Evolutionary conservation across 2,329 filamentous ascomycete genomes (phyloP), one percentile per base, ranked within the genome.

Genomic region (Pyricularia grisea): DNA sequence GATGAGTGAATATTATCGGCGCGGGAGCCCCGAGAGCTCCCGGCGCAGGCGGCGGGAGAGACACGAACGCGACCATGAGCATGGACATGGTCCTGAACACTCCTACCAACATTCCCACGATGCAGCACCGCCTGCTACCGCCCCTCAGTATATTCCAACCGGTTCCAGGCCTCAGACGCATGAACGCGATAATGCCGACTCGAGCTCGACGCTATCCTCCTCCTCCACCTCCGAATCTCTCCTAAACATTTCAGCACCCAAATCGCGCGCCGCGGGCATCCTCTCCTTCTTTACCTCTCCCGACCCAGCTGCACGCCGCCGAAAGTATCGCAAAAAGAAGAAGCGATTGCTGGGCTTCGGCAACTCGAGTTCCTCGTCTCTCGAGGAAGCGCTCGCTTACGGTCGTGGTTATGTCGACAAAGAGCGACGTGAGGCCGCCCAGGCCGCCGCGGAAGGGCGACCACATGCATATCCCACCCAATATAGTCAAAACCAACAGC

Each of bases 341-440:
- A 74, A 74, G 66, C 79, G 84, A 33, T 83, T 87, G 69, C 81
- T 85, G 70, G 82, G 80, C 63, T 79, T 82, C 71, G 80, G 79
- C 71, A 85, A 84, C 71, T 82, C 79, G 2, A 87, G 84, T 23
- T 85, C 83, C 1, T 87, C 84, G 1, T 87, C 85, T 0, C 77
- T 87, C 63, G 85, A 88, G 73, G 80, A 81, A 65, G 85, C 87
- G 73, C 77, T 88, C 68, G 84, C 83, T 4, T 88, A 87, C 75
- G 85, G 85, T n/a, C 79, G 77, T 61, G 84, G 83, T 6, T 84
- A 80, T 70, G 74, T 79, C 31, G 74, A 76, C 64, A 74, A 71
- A 70, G 71, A 67, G 67, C 73, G 36, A 42, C 67, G 55, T 36
- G 64, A 68, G 65, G 33, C 23, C 71, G n/a, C 68, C 72, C 60